A percentile compares a stretch with the other conserved stretches of the same genome.
phyloP scores from a whole-genome alignment of 345 rosid species.

The Citrus hindsii region DNA sequence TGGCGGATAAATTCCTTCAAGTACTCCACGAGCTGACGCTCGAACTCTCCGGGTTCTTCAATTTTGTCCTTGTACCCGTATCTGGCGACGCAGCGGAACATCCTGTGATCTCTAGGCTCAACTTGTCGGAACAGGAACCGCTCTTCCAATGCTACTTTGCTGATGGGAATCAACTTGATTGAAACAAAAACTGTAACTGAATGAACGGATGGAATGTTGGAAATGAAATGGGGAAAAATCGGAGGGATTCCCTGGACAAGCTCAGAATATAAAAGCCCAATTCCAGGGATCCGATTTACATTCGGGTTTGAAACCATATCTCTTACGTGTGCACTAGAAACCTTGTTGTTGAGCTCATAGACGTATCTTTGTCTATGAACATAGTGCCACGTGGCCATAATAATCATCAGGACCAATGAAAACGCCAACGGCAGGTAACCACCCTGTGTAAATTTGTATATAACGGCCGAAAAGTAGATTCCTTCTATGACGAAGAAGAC shows the following conservation, averaged over 20 bases:
- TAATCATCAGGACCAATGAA: conserved; percentile 33
- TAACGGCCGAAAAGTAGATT: conserved; percentile 43
- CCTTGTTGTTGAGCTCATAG: conserved; percentile 60
- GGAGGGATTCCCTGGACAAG: conserved; percentile 84
- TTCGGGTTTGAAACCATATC: conserved; percentile 34
- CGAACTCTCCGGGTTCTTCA: conserved; percentile 41
- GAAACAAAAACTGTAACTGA: conserved; percentile 68
- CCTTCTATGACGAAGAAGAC: conserved; percentile 37
- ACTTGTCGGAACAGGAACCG: conserved; percentile 67
- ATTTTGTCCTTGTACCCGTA: conserved; percentile 57
- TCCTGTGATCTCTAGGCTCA: conserved; percentile 49
- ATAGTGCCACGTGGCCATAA: conserved; percentile 71
- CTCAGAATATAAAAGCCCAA: conserved; percentile 68
- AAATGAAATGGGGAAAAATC: conserved; percentile 55
- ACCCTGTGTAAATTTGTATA: conserved; percentile 59
- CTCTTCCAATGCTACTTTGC: conserved; percentile 43
- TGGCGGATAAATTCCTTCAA: conserved; percentile 54
- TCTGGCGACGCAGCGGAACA: conserved; percentile 76
- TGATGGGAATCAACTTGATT: conserved; percentile 57
- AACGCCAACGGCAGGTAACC: conserved; percentile 57
- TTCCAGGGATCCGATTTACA: conserved; percentile 54
- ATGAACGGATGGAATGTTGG: conserved; percentile 57
- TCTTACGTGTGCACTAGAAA: conserved; percentile 37
- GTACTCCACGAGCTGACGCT: conserved; percentile 43
- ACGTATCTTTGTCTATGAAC: conserved; percentile 43